Conservation (phyloP, 495 filamentous ascomycete genomes). For the Thermothielavioides terrestris region DNA sequence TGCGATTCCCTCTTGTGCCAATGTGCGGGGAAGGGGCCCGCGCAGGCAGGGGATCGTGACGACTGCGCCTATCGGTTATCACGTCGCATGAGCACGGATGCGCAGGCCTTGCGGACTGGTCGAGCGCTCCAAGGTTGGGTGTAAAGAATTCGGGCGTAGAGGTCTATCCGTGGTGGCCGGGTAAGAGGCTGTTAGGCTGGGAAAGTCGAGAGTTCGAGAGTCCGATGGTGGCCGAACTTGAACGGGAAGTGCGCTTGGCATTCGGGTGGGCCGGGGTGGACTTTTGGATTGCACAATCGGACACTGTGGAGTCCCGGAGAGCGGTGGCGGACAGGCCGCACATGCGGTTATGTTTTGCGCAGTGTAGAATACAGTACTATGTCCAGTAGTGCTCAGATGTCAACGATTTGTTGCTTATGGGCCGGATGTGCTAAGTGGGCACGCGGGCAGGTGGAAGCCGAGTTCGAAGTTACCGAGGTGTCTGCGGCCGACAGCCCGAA, state of each 20-base stretch:
- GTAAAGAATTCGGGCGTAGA: background rate
- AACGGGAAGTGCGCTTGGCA: conserved; percentile 19
- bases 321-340: conserved; percentile 7
- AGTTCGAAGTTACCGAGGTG: background rate
- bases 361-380: no score
- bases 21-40: conserved; percentile 48
- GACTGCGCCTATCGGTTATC: conserved; percentile 38
- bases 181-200: background rate
- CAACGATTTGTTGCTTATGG: background rate
- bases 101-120: background rate
- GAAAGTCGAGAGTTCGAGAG: conserved; percentile 1
- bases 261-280: conserved; percentile 8
- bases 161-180: background rate
- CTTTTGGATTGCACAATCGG: conserved; percentile 12
- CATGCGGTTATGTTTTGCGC: background rate
- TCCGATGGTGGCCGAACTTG: conserved; percentile 9
- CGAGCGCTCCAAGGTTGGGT: background rate
- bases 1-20: conserved; percentile 24
- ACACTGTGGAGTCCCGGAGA: conserved; percentile 8
- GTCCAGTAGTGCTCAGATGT: no score
- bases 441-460: background rate
- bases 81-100: conserved; percentile 37
- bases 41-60: conserved; percentile 41
- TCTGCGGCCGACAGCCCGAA: no score
- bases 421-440: background rate